phyloP scores from a whole-genome alignment of 805 yeast genomes.

The Isabelozyma rhagii region DNA sequence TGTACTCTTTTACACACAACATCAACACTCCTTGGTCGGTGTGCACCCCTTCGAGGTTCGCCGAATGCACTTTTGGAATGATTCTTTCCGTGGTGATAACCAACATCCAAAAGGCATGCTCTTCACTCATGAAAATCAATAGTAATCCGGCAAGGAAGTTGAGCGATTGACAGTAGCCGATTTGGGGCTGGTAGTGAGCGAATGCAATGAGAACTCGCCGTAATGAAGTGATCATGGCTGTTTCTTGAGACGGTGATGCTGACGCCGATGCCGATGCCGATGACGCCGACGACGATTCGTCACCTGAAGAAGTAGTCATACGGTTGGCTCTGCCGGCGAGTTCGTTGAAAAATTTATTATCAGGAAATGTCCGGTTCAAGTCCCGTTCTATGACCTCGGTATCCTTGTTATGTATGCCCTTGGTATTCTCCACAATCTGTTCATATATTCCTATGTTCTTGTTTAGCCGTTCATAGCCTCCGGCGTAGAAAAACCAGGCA shows the following conservation, averaged over 20 bases:
- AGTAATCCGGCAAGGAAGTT: conserved; percentile 89
- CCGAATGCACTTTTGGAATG: conserved; percentile 88
- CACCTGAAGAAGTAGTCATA: not conserved
- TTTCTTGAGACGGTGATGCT: conserved; percentile 38
- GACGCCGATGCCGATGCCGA: not conserved
- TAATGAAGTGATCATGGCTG: conserved; percentile 64
- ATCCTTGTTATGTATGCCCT: conserved; percentile 58
- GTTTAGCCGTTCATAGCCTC: conserved; percentile 71
- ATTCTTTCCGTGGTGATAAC: conserved; percentile 83
- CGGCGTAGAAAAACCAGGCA: conserved; percentile 95
- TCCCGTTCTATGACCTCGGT: conserved; percentile 94
- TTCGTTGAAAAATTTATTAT: conserved; percentile 74
- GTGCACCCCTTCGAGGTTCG: conserved; percentile 89
- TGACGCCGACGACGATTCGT: not conserved
- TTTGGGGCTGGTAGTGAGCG: conserved; percentile 79
- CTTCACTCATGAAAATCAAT: conserved; percentile 84
- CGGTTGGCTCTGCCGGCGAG: not conserved
- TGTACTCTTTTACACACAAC: conserved; percentile 78
- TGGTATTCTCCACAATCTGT: conserved; percentile 57
- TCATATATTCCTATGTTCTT: conserved; percentile 75
- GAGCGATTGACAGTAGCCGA: conserved; percentile 94
- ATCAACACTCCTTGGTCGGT: conserved; percentile 92
- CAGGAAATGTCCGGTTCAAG: conserved; percentile 91
- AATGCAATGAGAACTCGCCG: conserved; percentile 82
- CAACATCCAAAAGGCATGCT: conserved; percentile 91